Percentiles rank a stretch among this genome's conserved stretches.
phyloP scores from a whole-genome alignment of 768 basidiomycete genomes.

The Fomitopsis serialis region DNA sequence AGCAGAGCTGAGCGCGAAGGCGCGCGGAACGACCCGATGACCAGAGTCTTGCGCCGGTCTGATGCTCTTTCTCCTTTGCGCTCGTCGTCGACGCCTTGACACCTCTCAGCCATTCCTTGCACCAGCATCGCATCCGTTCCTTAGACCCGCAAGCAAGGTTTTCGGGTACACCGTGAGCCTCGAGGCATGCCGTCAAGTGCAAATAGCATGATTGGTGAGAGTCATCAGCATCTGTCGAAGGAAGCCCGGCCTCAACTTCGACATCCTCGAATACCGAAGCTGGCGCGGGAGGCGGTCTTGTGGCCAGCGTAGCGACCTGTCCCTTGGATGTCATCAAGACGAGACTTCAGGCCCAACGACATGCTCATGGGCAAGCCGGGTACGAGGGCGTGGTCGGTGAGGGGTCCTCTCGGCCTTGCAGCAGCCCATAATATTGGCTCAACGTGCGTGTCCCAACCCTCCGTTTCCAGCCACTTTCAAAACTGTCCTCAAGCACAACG shows the following conservation, averaged over 20 bases:
- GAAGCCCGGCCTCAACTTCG: conserved; percentile 8
- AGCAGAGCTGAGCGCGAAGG: background rate
- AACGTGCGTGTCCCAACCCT: conserved; percentile 14
- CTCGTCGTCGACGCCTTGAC: background rate
- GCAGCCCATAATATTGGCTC: conserved; percentile 12
- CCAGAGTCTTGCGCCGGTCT: background rate
- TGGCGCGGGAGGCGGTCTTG: conserved; percentile 92
- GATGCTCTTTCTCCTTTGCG: background rate
- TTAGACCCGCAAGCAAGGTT: conserved; percentile 6
- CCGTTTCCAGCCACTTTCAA: conserved; percentile 44
- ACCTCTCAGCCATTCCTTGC: background rate
- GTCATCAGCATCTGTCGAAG: conserved; percentile 7
- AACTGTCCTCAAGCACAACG: conserved; percentile 57
- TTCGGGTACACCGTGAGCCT: conserved; percentile 54
- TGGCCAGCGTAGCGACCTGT: conserved; percentile 91
- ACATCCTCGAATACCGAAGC: conserved; percentile 37
- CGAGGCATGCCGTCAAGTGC: conserved; percentile 68
- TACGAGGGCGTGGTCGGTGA: conserved; percentile 77
- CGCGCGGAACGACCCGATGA: background rate
- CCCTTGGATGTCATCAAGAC: conserved; percentile 98
- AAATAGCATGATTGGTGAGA: conserved; percentile 78
- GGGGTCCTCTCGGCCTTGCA: conserved; percentile 18
- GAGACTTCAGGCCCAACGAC: conserved; percentile 89
- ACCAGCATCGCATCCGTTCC: background rate
- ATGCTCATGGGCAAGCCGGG: conserved; percentile 57